These are phyloP conservation scores for Pyrenophora tritici-repentis DNA, from an alignment of 2,329 filamentous ascomycete species.

Conservation along the genomic window DNA sequence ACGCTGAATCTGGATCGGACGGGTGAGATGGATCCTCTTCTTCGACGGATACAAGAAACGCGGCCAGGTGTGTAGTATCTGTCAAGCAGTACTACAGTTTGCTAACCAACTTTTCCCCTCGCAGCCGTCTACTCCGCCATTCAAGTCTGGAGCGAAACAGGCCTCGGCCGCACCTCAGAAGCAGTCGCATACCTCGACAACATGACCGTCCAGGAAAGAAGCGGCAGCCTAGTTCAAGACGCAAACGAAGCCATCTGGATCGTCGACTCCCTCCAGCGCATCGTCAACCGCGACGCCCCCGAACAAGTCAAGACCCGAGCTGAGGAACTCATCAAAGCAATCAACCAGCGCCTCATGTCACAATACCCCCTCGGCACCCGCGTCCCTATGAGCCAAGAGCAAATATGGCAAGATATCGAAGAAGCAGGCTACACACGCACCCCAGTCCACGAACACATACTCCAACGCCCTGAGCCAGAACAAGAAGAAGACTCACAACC, in stretches of 20 bases:
- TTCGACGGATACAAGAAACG: conserved; percentile 40
- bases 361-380: conserved; percentile 36
- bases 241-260: conserved; percentile 42
- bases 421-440: conserved; percentile 38
- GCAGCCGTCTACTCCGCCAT: conserved; percentile 41
- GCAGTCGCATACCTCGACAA: conserved; percentile 32
- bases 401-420: conserved; percentile 38
- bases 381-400: conserved; percentile 29
- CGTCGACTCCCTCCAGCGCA: conserved; percentile 38
- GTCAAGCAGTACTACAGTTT: conserved; percentile 8
- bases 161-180: conserved; percentile 33
- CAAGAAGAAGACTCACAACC: conserved; percentile 20
- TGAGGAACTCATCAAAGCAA: conserved; percentile 34
- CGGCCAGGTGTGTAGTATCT: conserved; percentile 40
- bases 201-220: conserved; percentile 32
- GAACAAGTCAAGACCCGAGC: conserved; percentile 32
- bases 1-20: conserved; percentile 25
- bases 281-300: conserved; percentile 31
- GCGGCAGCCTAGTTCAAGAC: conserved; percentile 33
- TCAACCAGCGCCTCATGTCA: conserved; percentile 46
- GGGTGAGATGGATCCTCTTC: conserved; percentile 38
- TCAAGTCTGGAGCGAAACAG: conserved; percentile 42
- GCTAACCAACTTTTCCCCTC: no score
- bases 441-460: conserved; percentile 19
- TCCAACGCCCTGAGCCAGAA: conserved; percentile 38